Evolutionary conservation across 2,329 filamentous ascomycete genomes (phyloP).

Genomic region (Lachnellula hyalina): DNA sequence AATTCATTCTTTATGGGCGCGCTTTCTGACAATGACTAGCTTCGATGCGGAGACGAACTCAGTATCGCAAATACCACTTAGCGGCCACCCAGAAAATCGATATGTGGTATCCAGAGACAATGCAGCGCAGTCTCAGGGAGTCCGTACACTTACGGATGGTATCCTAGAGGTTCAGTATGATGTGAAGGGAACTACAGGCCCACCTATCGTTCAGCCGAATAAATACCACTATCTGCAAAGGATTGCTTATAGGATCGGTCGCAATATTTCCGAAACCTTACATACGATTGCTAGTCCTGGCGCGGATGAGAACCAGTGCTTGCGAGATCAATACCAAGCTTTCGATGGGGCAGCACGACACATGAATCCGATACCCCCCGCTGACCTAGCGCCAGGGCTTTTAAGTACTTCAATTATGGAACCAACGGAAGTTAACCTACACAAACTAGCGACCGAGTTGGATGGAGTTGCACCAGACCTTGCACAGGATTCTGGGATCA

Average conservation of each 20-base stretch:
- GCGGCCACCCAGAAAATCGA: conserved; percentile 27
- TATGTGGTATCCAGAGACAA: conserved; percentile 13
- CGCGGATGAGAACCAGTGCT: not conserved
- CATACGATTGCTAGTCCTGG: not conserved
- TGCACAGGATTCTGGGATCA: conserved; percentile 9
- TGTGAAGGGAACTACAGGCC: conserved; percentile 8
- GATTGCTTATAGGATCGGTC: conserved; percentile 21
- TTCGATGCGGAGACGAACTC: not conserved
- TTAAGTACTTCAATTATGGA: not conserved
- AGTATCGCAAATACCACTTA: conserved; percentile 19
- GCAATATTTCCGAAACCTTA: conserved; percentile 11
- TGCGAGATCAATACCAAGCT: not conserved
- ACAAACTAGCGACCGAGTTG: conserved; percentile 18
- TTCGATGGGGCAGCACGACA: not conserved
- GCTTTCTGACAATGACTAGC: conserved; percentile 1
- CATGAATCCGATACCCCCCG: not conserved
- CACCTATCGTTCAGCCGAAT: conserved; percentile 24
- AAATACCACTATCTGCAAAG: conserved; percentile 17
- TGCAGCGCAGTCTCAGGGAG: conserved; percentile 1
- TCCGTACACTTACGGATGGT: not conserved
- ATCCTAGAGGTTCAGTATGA: conserved; percentile 19
- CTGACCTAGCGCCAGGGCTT: not conserved
- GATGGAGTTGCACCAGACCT: conserved; percentile 19
- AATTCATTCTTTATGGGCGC: not conserved
- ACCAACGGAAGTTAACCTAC: conserved; percentile 5